A percentile compares a stretch with the other conserved stretches of the same genome.
phyloP scores from a whole-genome alignment of 2,329 filamentous ascomycete genomes.

The Laburnicola sp. region DNA sequence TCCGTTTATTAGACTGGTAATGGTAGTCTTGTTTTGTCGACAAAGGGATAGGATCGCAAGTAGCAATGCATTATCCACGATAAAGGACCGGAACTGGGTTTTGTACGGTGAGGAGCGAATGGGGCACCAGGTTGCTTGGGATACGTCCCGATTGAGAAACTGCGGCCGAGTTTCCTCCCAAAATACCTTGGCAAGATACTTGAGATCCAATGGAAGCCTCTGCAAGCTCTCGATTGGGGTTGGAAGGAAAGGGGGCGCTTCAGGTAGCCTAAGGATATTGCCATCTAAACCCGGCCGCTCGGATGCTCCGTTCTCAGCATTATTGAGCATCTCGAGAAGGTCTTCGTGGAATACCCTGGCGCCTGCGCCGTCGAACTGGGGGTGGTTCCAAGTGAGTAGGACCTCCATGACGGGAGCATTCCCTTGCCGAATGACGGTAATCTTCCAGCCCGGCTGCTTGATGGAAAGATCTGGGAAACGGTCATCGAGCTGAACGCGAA shows the following conservation, averaged over 20 bases:
- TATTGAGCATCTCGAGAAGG: slow-evolving; percentile 36
- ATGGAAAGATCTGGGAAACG: slow-evolving; percentile 23
- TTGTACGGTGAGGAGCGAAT: slow-evolving; percentile 17
- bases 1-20: slow-evolving; percentile 23
- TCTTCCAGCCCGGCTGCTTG: slow-evolving; percentile 25
- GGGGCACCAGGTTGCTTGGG: slow-evolving; percentile 19
- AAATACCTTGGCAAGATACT: slow-evolving; percentile 14
- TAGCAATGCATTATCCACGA: slow-evolving; percentile 18
- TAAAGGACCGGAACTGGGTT: slow-evolving; percentile 19
- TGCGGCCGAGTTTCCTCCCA: slow-evolving; percentile 19
- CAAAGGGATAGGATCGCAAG: slow-evolving; percentile 19
- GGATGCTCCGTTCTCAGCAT: slow-evolving; percentile 16
- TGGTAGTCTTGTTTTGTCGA: slow-evolving; percentile 25
- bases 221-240: slow-evolving; percentile 27
- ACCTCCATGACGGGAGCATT: slow-evolving; percentile 20
- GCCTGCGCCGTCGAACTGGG: slow-evolving; percentile 25
- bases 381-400: slow-evolving; percentile 24
- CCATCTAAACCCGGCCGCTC: slow-evolving; percentile 25
- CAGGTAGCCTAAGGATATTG: slow-evolving; percentile 25
- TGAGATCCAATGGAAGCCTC: slow-evolving; percentile 19
- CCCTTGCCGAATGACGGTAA: slow-evolving; percentile 24
- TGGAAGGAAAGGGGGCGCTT: slow-evolving; percentile 29
- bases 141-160: slow-evolving; percentile 14
- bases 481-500: slow-evolving; percentile 26
- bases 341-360: slow-evolving; percentile 25